phyloP scores from a whole-genome alignment of 495 filamentous ascomycete species.

The Tirmania nivea region DNA sequence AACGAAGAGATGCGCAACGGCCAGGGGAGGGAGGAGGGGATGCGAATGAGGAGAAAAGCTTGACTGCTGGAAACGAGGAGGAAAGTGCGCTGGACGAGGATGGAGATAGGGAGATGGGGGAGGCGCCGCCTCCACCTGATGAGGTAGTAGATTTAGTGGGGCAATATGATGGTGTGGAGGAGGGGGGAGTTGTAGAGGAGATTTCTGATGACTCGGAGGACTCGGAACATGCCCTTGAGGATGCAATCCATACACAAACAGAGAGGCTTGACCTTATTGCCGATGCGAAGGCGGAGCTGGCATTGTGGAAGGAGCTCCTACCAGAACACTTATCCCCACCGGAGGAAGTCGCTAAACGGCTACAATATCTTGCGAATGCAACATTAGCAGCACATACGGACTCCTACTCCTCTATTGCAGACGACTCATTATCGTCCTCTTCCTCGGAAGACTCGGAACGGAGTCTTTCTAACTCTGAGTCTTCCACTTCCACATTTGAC shows the following conservation, averaged over 20 bases:
- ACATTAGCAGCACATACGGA: not conserved
- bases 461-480: too few relatives aligned
- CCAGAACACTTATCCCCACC: not conserved
- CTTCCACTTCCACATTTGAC: too few relatives aligned
- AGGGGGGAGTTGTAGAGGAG: not conserved
- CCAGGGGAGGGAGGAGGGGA: conserved; percentile 1
- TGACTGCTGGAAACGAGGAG: not conserved
- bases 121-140: too few relatives aligned
- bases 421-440: too few relatives aligned
- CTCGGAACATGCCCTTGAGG: not conserved
- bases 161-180: not conserved
- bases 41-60: not conserved
- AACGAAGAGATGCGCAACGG: conserved; percentile 4
- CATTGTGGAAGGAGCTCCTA: conserved; percentile 4
- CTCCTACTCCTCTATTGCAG: too few relatives aligned
- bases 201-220: conserved; percentile 2
- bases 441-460: not conserved
- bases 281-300: conserved; percentile 6
- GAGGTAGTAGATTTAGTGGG: not conserved
- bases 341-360: not conserved
- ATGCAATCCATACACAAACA: conserved; percentile 2
- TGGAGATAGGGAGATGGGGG: too few relatives aligned
- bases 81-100: not conserved
- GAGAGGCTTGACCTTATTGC: conserved; percentile 5
- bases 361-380: conserved; percentile 4